Evolutionary conservation across 108 stramenopile species (phyloP), one percentile per base, ranked within the genome.

Genomic region (Pseudonitzschia pungens): DNA sequence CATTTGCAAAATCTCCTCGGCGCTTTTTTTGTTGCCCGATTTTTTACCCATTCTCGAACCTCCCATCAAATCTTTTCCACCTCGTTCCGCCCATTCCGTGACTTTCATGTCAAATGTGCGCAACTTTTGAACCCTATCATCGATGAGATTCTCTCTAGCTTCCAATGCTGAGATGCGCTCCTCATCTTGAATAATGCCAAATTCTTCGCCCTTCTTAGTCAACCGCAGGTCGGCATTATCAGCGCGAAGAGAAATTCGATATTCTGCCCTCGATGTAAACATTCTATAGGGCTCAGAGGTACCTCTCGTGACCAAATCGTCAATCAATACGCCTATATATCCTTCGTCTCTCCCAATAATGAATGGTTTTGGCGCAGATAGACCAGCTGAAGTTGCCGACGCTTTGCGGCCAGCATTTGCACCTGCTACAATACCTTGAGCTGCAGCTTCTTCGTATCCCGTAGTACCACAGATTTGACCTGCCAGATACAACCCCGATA

Each of bases 401-500:
- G 92, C 92, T 6, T 71, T 71, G 29, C 87, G 78, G 54, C 94
- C 97, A 12, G 97, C 97, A 80, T 96, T 95, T 42, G 92, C 90
- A 24, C 98, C 98, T 9, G 98, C 98, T 20, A 98, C 85, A 51
- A 99, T 84, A 20, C 97, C 97, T 77, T 97, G 97, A 8, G 97
- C 98, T 0, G 88, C 98, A 10, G 98, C 98, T 77, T 99, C 98
- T 83, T 99, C 98, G 76, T 99, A 99, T 21, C 98, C 98, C 12
- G 98, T 99, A 12, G 98, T 99, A 12, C 98, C 97, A 77, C 97
- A 97, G 71, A 99, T 99, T 81, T 98, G 96, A 10, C 98, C 98
- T 9, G 98, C 98, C 42, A 99, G 83, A 78, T 87, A 98, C 26
- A 99, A 82, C 21, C 97, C 97, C 14, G 66, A 72, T 50, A 96